Percentiles rank a stretch among this genome's conserved stretches.
Conservation (phyloP, 2,329 filamentous ascomycete species). For the Alternaria conjuncta region DNA sequence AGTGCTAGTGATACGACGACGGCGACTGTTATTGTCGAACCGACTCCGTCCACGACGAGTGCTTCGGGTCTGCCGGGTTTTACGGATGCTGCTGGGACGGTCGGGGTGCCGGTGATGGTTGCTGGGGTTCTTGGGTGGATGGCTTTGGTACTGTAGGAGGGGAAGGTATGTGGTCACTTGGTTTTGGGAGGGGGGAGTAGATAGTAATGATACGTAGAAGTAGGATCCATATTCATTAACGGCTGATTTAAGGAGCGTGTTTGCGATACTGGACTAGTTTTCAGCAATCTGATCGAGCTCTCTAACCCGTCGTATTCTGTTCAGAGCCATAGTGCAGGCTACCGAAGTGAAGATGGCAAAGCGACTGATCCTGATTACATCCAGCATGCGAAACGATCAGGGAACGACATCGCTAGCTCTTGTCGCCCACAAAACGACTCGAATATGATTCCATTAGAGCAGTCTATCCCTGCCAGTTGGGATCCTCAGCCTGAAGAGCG, state of each 20-base stretch:
- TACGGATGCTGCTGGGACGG: slow-evolving; percentile 25
- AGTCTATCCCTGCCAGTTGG: slow-evolving; percentile 22
- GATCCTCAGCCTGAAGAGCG: slow-evolving; percentile 26
- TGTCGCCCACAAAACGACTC: not conserved
- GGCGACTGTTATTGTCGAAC: slow-evolving; percentile 8
- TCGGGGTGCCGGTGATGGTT: slow-evolving; percentile 20
- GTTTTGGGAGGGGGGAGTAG: not conserved
- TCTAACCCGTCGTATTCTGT: not conserved
- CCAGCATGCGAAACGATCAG: no score
- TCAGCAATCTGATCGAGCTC: not conserved
- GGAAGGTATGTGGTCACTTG: no score
- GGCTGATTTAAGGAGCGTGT: not conserved
- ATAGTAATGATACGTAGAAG: not conserved
- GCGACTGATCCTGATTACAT: not conserved
- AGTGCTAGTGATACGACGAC: slow-evolving; percentile 3
- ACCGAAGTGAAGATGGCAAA: not conserved
- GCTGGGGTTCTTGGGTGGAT: slow-evolving; percentile 27
- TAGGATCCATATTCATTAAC: not conserved
- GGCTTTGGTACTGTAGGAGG: slow-evolving; percentile 25
- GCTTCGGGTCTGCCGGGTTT: slow-evolving; percentile 16
- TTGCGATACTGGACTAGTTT: not conserved
- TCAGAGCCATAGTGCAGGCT: not conserved
- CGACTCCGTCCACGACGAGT: not conserved
- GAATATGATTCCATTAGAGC: no score
- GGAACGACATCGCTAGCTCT: no score